phyloP scores from a whole-genome alignment of 163 green algal species.

The Volvox carteri region DNA sequence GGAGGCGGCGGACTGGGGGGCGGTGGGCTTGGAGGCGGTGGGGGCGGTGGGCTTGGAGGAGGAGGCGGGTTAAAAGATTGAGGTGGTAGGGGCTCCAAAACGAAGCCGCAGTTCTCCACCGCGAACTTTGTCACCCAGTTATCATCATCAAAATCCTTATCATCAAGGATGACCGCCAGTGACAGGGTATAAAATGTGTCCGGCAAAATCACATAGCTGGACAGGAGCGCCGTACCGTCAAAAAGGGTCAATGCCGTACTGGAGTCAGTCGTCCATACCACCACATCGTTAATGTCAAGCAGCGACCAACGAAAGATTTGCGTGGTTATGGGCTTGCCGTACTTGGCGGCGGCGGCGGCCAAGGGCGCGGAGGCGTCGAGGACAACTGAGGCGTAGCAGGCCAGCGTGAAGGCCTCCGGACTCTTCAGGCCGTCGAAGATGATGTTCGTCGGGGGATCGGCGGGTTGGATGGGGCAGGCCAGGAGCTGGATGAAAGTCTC shows the following conservation, averaged over 20 bases:
- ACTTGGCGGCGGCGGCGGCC: background rate
- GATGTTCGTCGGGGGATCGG: background rate
- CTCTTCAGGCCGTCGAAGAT: background rate
- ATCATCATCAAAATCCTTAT: background rate
- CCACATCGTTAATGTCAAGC: background rate
- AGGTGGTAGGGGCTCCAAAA: background rate
- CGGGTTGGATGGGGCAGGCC: constrained; percentile 17
- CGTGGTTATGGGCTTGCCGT: background rate
- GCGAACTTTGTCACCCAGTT: constrained; percentile 24
- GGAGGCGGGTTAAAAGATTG: background rate
- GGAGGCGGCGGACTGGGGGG: no score
- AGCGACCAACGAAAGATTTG: background rate
- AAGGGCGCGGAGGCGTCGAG: constrained; percentile 1
- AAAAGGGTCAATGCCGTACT: background rate
- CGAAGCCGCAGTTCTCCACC: background rate
- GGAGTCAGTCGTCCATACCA: background rate
- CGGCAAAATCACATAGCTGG: background rate
- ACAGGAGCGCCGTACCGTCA: background rate
- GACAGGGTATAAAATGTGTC: background rate
- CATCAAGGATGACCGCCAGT: constrained; percentile 1
- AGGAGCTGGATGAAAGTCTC: constrained; percentile 27
- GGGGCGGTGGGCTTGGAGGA: background rate
- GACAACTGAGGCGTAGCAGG: background rate
- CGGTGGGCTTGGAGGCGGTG: background rate
- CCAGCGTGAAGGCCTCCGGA: constrained; percentile 23